Base-by-base conservation (phyloP, 2,329 filamentous ascomycete species). In the Dactylellina leptospora region DNA sequence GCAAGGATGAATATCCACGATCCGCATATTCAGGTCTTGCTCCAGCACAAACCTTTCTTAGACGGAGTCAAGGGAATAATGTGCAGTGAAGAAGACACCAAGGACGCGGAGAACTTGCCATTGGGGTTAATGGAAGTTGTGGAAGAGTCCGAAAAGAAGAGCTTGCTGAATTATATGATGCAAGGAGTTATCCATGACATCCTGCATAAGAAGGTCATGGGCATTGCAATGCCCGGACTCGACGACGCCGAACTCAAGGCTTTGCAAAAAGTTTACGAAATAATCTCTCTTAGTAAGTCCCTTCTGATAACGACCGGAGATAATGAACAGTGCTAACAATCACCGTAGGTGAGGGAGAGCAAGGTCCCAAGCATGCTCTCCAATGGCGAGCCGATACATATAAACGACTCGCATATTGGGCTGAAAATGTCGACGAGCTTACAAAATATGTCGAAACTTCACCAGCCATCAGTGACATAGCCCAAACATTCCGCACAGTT, bases 331-430 rank as follows among this genome's bases (percentile, higher is more conserved):
- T 23, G 18, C 40, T 45, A 18, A 22, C 1, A 36, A 23, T 4
- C 23, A 8, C 33, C 16, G 38, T 20, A 71, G 66, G 66, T 22
- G 66, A 71, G 9, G 51, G 47, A 1, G 58, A 44, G 4, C 66
- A 71, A 27, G 66, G 66, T 18, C 23, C 51, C 8, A 72, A 55
- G 38, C 16, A 16, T 4, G 68, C 68, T 0, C 38, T 54, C 18
- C 40, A 72, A 22, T 72, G 68, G 68, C 54, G 68, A 42, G 44
- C 68, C 0, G 68, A 72, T 10, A 72, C 68, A 2, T 72, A 47
- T 23, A 54, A 16, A 27, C 27, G 47, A 23, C 54, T 72, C 10
- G 68, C 59, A 10, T 63, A 72, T 28, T 72, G 59, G 68, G 47
- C 59, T 1, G 51, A 72, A 20, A 59, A 64, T 9, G 18, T 59